Percentiles rank a stretch among this genome's conserved stretches.
phyloP scores from a whole-genome alignment of 495 filamentous ascomycete genomes.

The Penicillium silybi region DNA sequence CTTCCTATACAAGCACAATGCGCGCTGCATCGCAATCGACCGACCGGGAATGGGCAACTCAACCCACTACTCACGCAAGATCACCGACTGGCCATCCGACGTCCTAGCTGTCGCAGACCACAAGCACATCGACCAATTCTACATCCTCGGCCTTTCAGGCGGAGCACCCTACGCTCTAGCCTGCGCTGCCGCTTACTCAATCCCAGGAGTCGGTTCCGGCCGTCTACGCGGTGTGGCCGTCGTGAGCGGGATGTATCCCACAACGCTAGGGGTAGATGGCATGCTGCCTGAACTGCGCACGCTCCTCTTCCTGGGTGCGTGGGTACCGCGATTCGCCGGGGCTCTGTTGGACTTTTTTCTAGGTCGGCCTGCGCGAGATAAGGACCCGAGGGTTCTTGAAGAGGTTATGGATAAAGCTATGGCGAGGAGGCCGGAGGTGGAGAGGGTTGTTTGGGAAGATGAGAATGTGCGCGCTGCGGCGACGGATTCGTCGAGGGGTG shows the following conservation, averaged over 20 bases:
- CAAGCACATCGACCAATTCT: slow-evolving; percentile 3
- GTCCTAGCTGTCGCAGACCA: slow-evolving; percentile 9
- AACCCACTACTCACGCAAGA: slow-evolving; percentile 1
- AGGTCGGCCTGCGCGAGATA: slow-evolving; percentile 1
- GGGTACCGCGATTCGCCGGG: slow-evolving; percentile 4
- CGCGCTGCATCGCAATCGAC: slow-evolving; percentile 3
- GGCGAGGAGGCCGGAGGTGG: not conserved
- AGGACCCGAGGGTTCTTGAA: slow-evolving; percentile 1
- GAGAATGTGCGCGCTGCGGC: not conserved
- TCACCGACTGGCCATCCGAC: slow-evolving; percentile 10
- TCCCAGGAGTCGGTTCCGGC: not conserved
- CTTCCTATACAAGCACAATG: not conserved
- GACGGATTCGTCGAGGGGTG: not conserved
- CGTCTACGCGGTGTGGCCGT: slow-evolving; percentile 4
- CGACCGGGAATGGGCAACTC: slow-evolving; percentile 8
- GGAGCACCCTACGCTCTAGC: slow-evolving; percentile 9
- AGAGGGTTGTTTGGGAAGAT: not conserved
- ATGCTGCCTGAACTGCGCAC: slow-evolving; percentile 3
- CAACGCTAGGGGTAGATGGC: not conserved
- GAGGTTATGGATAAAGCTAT: not conserved
- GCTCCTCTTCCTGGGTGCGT: not conserved
- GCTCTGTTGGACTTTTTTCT: slow-evolving; percentile 1
- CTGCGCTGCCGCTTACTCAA: slow-evolving; percentile 4
- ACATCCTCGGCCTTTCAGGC: slow-evolving; percentile 8
- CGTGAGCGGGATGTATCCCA: slow-evolving; percentile 4